Percentiles rank a stretch among this genome's conserved stretches.
These are phyloP conservation scores for Neofusicoccum laricinum DNA, from an alignment of 2,329 filamentous ascomycete genomes.

Conservation along the genomic window DNA sequence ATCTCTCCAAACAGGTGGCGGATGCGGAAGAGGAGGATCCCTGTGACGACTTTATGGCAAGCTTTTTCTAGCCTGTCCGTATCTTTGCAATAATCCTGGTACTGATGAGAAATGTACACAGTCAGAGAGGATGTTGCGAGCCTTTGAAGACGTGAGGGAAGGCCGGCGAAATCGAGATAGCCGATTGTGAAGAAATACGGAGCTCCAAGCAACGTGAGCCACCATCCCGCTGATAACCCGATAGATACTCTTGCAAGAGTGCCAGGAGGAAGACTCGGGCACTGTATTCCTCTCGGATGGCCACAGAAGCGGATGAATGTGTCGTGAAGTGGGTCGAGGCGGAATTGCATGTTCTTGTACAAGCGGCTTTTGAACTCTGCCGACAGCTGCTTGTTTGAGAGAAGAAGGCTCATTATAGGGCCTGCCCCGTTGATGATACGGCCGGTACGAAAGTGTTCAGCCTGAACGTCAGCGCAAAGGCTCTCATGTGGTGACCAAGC, in stretches of 20 bases:
- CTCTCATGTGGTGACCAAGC: too few relatives aligned
- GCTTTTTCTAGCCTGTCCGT: background rate
- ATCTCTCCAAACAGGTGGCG: background rate
- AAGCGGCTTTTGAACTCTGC: background rate
- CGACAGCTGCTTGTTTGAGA: background rate
- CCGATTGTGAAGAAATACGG: too few relatives aligned
- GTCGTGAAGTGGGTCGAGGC: background rate
- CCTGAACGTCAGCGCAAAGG: background rate
- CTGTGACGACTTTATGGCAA: background rate
- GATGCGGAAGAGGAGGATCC: background rate
- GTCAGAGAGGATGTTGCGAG: background rate
- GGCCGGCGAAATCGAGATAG: too few relatives aligned
- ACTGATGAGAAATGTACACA: background rate
- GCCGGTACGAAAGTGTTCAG: background rate
- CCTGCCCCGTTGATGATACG: background rate
- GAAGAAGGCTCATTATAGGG: background rate
- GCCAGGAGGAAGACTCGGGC: too few relatives aligned
- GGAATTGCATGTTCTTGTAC: background rate
- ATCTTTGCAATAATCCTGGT: background rate
- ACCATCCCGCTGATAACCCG: background rate
- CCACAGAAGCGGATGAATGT: too few relatives aligned
- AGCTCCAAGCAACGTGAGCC: background rate
- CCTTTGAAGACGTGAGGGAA: too few relatives aligned
- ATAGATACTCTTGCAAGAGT: background rate
- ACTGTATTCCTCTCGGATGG: too few relatives aligned